Conservation (phyloP, 75 land plant species). For the Pinus albicaulis region DNA sequence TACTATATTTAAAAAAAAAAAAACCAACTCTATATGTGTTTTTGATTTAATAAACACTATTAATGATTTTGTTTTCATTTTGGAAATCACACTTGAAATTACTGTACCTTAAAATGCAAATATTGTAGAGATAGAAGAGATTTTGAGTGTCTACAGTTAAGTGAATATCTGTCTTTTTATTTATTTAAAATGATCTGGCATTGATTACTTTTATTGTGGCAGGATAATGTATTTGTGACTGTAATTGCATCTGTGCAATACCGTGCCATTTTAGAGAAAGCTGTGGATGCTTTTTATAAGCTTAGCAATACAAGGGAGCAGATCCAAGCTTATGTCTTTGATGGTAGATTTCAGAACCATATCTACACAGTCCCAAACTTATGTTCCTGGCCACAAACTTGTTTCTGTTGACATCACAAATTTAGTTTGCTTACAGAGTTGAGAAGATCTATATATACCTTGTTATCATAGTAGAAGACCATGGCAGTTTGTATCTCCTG, state of each 20-base stretch:
- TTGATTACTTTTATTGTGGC: constrained; percentile 9
- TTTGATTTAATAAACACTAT: too few relatives aligned
- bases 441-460: background rate
- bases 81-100: too few relatives aligned
- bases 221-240: constrained; percentile 88
- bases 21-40: too few relatives aligned
- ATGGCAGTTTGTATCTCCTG: background rate
- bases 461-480: background rate
- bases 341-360: constrained; percentile 38
- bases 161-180: too few relatives aligned
- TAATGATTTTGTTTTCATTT: too few relatives aligned
- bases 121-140: too few relatives aligned
- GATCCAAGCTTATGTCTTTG: constrained; percentile 81
- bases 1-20: too few relatives aligned
- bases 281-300: constrained; percentile 70
- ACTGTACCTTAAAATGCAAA: too few relatives aligned
- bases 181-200: too few relatives aligned
- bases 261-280: constrained; percentile 44
- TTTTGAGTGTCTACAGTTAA: too few relatives aligned
- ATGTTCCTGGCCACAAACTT: background rate
- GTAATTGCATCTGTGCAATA: constrained; percentile 82
- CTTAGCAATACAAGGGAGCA: constrained; percentile 73
- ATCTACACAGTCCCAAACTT: background rate
- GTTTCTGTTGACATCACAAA: background rate
- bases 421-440: background rate